Evolutionary conservation across 768 basidiomycete genomes (phyloP).

Genomic region (Tricholoma hemisulphureum): DNA sequence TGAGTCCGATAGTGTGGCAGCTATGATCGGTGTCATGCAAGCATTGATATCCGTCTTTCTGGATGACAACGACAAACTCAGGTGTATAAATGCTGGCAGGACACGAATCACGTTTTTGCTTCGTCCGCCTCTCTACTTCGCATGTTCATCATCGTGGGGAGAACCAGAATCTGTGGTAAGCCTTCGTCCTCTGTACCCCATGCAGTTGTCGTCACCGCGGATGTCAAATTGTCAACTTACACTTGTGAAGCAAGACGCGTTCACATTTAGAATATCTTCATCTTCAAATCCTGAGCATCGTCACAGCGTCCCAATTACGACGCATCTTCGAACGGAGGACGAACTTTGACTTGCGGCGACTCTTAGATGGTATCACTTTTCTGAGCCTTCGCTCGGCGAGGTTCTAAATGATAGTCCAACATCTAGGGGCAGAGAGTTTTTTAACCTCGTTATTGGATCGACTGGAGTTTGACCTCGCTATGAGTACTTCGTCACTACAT

Average conservation of each 20-base stretch:
- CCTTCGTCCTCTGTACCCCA: conserved; percentile 10
- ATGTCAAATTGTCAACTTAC: conserved; percentile 22
- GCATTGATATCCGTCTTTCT: conserved; percentile 95
- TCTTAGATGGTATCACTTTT: conserved; percentile 56
- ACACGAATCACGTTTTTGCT: conserved; percentile 84
- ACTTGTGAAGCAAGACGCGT: conserved; percentile 76
- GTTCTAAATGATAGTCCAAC: background rate
- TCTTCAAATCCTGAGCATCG: conserved; percentile 87
- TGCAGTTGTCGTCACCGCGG: background rate
- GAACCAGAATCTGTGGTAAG: conserved; percentile 96
- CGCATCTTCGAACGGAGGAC: conserved; percentile 85
- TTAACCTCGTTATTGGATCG: conserved; percentile 68
- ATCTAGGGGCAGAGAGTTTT: conserved; percentile 77
- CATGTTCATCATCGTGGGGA: conserved; percentile 87
- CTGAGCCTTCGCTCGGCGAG: background rate
- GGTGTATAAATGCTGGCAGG: conserved; percentile 82
- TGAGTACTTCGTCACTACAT: conserved; percentile 76
- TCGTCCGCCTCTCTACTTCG: conserved; percentile 87
- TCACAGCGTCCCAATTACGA: conserved; percentile 80
- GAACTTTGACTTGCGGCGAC: conserved; percentile 85
- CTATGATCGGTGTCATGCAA: conserved; percentile 89
- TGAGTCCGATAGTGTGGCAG: conserved; percentile 66
- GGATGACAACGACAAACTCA: conserved; percentile 83
- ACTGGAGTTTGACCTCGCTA: conserved; percentile 77
- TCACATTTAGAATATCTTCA: conserved; percentile 94